A percentile compares a stretch with the other conserved stretches of the same genome.
These are phyloP conservation scores for Fusarium veterinarium DNA, from an alignment of 2,329 filamentous ascomycete species.

Conservation along the genomic window DNA sequence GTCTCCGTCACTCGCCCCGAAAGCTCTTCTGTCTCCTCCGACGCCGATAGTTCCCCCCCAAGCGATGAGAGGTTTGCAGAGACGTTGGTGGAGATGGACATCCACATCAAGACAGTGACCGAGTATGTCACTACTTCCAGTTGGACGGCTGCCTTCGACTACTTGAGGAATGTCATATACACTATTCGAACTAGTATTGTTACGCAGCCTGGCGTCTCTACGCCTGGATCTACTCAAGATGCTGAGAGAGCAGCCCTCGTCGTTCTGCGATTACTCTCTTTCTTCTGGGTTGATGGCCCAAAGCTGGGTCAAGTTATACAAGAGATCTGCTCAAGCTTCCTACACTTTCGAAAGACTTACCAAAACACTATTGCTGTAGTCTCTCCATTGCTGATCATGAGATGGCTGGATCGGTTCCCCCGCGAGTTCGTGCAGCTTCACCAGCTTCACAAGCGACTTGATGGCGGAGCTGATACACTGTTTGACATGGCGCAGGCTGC, in stretches of 20 bases:
- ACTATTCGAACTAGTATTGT: slow-evolving; percentile 59
- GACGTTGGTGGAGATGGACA: slow-evolving; percentile 62
- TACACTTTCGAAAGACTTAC: slow-evolving; percentile 72
- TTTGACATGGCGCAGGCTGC: slow-evolving; percentile 76
- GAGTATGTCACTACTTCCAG: slow-evolving; percentile 74
- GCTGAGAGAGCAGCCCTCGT: slow-evolving; percentile 66
- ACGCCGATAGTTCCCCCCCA: slow-evolving; percentile 25
- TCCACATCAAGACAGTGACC: slow-evolving; percentile 65
- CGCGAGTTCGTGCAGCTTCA: slow-evolving; percentile 74
- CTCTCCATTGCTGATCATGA: slow-evolving; percentile 70
- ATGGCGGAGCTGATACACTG: slow-evolving; percentile 73
- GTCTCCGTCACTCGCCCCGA: slow-evolving; percentile 49
- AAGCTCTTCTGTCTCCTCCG: slow-evolving; percentile 26
- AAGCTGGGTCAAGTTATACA: slow-evolving; percentile 72
- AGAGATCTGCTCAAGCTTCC: slow-evolving; percentile 74
- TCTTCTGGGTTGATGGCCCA: slow-evolving; percentile 71
- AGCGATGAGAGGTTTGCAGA: slow-evolving; percentile 47
- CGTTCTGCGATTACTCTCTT: slow-evolving; percentile 68
- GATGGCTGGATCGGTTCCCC: slow-evolving; percentile 75
- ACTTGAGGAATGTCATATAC: slow-evolving; percentile 65
- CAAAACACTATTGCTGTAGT: slow-evolving; percentile 73
- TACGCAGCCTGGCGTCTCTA: slow-evolving; percentile 52
- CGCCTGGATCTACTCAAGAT: slow-evolving; percentile 54
- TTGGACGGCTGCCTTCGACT: slow-evolving; percentile 70
- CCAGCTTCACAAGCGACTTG: slow-evolving; percentile 69